A percentile compares a stretch with the other conserved stretches of the same genome.
Evolutionary conservation across 805 yeast genomes (phyloP).

Genomic region (Candida saitoana): DNA sequence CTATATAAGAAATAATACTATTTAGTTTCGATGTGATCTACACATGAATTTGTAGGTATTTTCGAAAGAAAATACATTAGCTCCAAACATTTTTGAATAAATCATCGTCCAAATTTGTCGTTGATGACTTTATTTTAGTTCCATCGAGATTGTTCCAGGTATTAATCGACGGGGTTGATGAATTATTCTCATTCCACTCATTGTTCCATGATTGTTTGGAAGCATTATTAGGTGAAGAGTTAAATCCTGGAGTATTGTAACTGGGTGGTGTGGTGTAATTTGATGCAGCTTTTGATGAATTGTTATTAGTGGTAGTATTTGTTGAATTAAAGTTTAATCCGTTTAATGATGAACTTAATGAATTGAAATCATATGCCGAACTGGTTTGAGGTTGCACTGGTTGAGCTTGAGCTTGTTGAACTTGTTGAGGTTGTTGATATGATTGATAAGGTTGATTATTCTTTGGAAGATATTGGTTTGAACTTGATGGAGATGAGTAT

Average conservation of each 20-base stretch:
- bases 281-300: conserved; percentile 3
- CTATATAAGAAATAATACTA: background rate
- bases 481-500: conserved; percentile 61
- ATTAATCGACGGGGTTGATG: conserved; percentile 7
- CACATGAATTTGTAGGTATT: too few relatives aligned
- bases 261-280: conserved; percentile 1
- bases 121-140: conserved; percentile 4
- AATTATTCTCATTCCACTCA: conserved; percentile 32
- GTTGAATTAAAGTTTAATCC: conserved; percentile 18
- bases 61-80: too few relatives aligned
- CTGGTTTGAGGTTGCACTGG: background rate
- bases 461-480: conserved; percentile 34
- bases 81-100: conserved; percentile 69
- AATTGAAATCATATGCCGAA: conserved; percentile 6
- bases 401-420: background rate
- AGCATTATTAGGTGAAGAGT: conserved; percentile 2
- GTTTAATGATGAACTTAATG: conserved; percentile 20
- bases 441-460: conserved; percentile 10
- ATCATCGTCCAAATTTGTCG: conserved; percentile 49
- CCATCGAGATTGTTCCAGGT: conserved; percentile 3
- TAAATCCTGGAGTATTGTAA: conserved; percentile 7
- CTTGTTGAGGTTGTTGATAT: conserved; percentile 4
- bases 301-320: conserved; percentile 1
- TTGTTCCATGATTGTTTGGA: conserved; percentile 21
- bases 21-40: conserved; percentile 3